Evolutionary conservation across 176 grass and related monocot species (phyloP).

Genomic region (Zea luxurians): DNA sequence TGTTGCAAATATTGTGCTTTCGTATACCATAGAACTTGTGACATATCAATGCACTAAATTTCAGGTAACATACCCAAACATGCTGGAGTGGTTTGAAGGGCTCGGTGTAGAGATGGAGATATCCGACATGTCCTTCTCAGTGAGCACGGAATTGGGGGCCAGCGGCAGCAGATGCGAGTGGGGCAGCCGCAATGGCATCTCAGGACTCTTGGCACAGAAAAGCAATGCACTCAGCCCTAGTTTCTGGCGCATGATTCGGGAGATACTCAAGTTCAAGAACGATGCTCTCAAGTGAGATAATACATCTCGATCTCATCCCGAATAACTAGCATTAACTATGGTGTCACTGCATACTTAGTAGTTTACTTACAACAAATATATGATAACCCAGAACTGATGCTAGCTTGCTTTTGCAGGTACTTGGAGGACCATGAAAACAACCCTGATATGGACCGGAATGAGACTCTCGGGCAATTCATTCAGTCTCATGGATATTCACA

Average conservation of each 20-base stretch:
- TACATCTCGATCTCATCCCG: background rate
- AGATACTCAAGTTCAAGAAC: slow-evolving; percentile 69
- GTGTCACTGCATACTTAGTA: background rate
- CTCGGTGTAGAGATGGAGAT: slow-evolving; percentile 83
- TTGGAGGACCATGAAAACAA: slow-evolving; percentile 72
- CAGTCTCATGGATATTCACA: slow-evolving; percentile 69
- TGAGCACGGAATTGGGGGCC: slow-evolving; percentile 52
- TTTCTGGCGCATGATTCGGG: slow-evolving; percentile 70
- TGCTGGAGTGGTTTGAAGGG: slow-evolving; percentile 81
- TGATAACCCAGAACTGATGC: background rate
- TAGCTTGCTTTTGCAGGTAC: slow-evolving; percentile 41
- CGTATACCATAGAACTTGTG: background rate
- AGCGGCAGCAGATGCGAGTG: slow-evolving; percentile 58
- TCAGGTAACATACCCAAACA: slow-evolving; percentile 95
- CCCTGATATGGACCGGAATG: slow-evolving; percentile 61
- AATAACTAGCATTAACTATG: background rate
- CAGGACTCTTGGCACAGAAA: slow-evolving; percentile 71
- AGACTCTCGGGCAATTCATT: slow-evolving; percentile 81
- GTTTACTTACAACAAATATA: background rate
- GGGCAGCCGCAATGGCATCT: slow-evolving; percentile 72
- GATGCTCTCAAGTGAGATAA: slow-evolving; percentile 51
- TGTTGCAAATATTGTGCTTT: background rate
- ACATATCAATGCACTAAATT: background rate
- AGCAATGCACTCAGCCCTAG: slow-evolving; percentile 66
- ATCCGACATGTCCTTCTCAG: slow-evolving; percentile 82